Conservation (phyloP, 2,329 filamentous ascomycete species). For the Curvularia sp. region DNA sequence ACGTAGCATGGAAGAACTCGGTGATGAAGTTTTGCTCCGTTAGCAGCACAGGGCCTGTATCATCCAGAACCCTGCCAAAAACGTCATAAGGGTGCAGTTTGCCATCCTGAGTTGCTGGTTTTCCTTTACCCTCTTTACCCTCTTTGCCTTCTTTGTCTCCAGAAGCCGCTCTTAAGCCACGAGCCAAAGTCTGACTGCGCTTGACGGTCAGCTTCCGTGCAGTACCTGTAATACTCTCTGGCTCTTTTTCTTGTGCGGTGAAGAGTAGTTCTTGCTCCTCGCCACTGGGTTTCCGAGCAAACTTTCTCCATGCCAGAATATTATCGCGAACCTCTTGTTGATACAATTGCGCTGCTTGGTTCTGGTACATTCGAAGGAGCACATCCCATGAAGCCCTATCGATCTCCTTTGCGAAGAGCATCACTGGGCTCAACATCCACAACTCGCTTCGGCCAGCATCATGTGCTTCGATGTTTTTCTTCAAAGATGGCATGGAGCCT, state of each 20-base stretch:
- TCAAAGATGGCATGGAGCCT: constrained; percentile 57
- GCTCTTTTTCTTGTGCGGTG: constrained; percentile 86
- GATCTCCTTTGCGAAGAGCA: constrained; percentile 87
- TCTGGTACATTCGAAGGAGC: constrained; percentile 80
- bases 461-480: constrained; percentile 73
- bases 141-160: constrained; percentile 65
- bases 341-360: constrained; percentile 77
- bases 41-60: constrained; percentile 81
- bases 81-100: constrained; percentile 79
- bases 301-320: constrained; percentile 78
- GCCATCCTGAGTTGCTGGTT: constrained; percentile 66
- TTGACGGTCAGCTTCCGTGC: constrained; percentile 93
- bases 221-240: constrained; percentile 70
- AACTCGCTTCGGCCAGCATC: constrained; percentile 74
- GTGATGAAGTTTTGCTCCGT: constrained; percentile 97
- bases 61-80: constrained; percentile 80
- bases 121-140: constrained; percentile 58
- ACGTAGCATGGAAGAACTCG: constrained; percentile 96
- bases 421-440: constrained; percentile 87
- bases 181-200: constrained; percentile 85
- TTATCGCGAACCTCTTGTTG: constrained; percentile 82
- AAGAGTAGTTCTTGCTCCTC: constrained; percentile 89
- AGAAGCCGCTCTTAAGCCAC: constrained; percentile 72
- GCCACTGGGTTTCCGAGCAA: constrained; percentile 74
- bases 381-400: constrained; percentile 82